phyloP scores from a whole-genome alignment of 169 alveolate species.

The Cryptosporidium sp. region DNA sequence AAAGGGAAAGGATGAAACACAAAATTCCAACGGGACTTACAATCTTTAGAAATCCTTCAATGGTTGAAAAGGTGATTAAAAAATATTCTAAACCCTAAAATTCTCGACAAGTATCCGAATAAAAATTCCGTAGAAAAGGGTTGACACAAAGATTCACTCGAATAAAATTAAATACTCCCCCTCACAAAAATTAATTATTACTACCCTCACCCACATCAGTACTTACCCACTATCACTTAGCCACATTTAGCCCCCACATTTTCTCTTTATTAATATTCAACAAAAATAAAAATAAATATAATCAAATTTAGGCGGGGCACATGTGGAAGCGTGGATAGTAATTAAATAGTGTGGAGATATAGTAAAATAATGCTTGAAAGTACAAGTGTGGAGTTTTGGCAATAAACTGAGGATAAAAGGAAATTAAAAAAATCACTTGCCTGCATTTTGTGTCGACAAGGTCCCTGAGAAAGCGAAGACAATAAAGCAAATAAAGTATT shows the following conservation, averaged over 20 bases:
- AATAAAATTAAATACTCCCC: not conserved
- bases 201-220: not conserved
- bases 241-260: not conserved
- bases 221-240: not conserved
- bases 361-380: conserved; percentile 1
- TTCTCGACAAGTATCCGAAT: no score
- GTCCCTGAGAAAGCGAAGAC: conserved; percentile 67
- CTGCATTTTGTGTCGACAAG: conserved; percentile 78
- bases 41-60: no score
- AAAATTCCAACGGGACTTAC: no score
- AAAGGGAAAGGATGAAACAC: no score
- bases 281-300: not conserved
- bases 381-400: conserved; percentile 65
- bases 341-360: conserved; percentile 61
- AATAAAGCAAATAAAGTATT: conserved; percentile 19
- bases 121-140: no score
- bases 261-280: not conserved
- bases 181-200: not conserved
- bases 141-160: not conserved
- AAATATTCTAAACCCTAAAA: no score
- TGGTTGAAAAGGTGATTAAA: no score
- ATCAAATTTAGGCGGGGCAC: conserved; percentile 26
- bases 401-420: not conserved
- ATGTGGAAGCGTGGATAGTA: conserved; percentile 61
- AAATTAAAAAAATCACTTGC: conserved; percentile 46